A percentile compares a stretch with the other conserved stretches of the same genome.
phyloP scores from a whole-genome alignment of 2,329 filamentous ascomycete species.

The Hyphodiscus sp. region DNA sequence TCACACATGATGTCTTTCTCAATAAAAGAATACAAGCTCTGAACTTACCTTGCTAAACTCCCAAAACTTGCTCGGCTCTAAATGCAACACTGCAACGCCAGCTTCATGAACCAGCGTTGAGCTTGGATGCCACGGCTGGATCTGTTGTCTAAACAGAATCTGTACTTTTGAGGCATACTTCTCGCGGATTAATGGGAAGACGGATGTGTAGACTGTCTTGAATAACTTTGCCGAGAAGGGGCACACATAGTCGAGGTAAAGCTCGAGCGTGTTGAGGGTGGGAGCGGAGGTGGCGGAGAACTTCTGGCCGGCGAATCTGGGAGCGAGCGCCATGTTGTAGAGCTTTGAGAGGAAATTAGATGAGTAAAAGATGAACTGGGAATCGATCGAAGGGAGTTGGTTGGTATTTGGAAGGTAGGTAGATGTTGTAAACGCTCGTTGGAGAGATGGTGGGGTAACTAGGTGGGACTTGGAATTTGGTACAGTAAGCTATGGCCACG shows the following conservation, averaged over 20 bases:
- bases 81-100: constrained; percentile 68
- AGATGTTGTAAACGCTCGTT: no score
- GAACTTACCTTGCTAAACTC: constrained; percentile 52
- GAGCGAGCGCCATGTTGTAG: constrained; percentile 62
- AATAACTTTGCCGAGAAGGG: constrained; percentile 67
- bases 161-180: constrained; percentile 56
- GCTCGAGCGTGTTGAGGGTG: constrained; percentile 52
- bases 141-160: constrained; percentile 82
- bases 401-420: no score
- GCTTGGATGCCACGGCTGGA: constrained; percentile 93
- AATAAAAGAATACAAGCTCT: not conserved
- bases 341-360: no score
- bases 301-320: constrained; percentile 69
- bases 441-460: no score
- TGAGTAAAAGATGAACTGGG: no score
- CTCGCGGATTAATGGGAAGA: constrained; percentile 57
- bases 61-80: constrained; percentile 70
- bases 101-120: constrained; percentile 79
- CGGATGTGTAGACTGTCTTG: constrained; percentile 62
- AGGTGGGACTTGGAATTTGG: no score
- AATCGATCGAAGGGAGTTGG: no score
- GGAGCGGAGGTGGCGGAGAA: constrained; percentile 39
- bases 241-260: constrained; percentile 86
- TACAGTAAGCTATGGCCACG: no score
- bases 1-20: not conserved